Evolutionary conservation across 2,329 filamentous ascomycete genomes (phyloP).

Genomic region (Trichoderma atrobrunneum): DNA sequence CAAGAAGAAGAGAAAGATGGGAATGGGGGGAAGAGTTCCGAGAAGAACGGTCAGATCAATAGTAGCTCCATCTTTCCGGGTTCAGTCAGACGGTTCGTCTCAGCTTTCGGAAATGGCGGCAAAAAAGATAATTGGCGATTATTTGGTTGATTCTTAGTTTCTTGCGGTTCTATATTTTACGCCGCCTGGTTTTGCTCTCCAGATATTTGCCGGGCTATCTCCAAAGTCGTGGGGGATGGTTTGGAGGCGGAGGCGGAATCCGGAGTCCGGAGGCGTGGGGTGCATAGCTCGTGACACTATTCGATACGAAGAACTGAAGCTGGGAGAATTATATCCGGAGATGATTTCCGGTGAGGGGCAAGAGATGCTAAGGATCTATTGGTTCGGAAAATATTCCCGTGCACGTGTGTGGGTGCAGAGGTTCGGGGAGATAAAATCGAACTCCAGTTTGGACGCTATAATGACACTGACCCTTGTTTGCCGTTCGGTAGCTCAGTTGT

Average conservation of each 20-base stretch:
- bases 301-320: neutral
- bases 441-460: neutral
- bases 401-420: neutral
- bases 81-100: neutral
- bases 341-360: constrained; percentile 4
- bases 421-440: neutral
- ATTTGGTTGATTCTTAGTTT: neutral
- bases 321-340: neutral
- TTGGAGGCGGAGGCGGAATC: neutral
- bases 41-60: constrained; percentile 2
- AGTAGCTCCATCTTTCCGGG: constrained; percentile 5
- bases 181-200: neutral
- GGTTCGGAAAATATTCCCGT: neutral
- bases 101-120: neutral
- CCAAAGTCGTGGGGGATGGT: neutral
- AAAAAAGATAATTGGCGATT: neutral
- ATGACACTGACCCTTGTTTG: neutral
- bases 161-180: neutral
- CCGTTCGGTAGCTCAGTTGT: neutral
- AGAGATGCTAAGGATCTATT: neutral
- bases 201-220: neutral
- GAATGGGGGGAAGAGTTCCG: constrained; percentile 10
- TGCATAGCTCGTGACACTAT: neutral
- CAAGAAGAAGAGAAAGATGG: neutral
- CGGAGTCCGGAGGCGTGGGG: neutral